phyloP scores from a whole-genome alignment of 768 basidiomycete species.

The Rhodosporidiobolus odoratus region DNA sequence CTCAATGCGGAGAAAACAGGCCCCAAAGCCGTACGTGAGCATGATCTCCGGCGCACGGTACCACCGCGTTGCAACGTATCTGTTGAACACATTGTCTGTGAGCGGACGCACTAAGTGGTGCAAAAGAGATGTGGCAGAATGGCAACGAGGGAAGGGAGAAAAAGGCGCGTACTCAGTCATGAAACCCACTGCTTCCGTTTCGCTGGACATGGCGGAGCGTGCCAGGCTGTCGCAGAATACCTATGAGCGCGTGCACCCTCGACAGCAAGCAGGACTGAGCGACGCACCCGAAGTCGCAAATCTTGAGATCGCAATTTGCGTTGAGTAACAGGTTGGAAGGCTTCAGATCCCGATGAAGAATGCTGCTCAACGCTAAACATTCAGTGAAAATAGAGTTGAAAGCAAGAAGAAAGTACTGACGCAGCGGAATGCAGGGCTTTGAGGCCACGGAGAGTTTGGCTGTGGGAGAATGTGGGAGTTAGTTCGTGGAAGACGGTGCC shows the following conservation, averaged over 20 bases:
- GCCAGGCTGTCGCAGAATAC: slow-evolving; percentile 9
- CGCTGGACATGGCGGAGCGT: slow-evolving; percentile 32
- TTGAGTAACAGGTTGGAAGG: slow-evolving; percentile 93
- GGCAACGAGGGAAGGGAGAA: background rate
- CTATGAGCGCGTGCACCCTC: slow-evolving; percentile 54
- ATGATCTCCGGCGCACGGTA: slow-evolving; percentile 99
- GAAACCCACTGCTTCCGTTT: slow-evolving; percentile 58
- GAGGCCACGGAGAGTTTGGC: slow-evolving; percentile 83
- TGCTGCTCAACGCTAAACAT: slow-evolving; percentile 44
- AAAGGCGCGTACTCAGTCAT: slow-evolving; percentile 57
- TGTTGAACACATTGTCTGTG: slow-evolving; percentile 42
- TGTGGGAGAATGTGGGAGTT: background rate
- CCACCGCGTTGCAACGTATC: slow-evolving; percentile 98
- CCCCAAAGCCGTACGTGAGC: slow-evolving; percentile 57
- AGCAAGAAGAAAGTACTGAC: slow-evolving; percentile 8
- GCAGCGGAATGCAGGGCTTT: slow-evolving; percentile 95
- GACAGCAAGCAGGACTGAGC: slow-evolving; percentile 45
- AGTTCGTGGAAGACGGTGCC: background rate
- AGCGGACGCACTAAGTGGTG: too few species aligned
- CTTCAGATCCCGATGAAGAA: slow-evolving; percentile 55
- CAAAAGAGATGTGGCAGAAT: background rate
- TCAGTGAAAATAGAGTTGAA: background rate
- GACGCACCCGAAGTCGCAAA: slow-evolving; percentile 70
- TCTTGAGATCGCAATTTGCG: slow-evolving; percentile 54
- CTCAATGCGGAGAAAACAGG: background rate